These are phyloP conservation scores for Trametes punicea DNA, from an alignment of 768 basidiomycete genomes.

Conservation along the genomic window DNA sequence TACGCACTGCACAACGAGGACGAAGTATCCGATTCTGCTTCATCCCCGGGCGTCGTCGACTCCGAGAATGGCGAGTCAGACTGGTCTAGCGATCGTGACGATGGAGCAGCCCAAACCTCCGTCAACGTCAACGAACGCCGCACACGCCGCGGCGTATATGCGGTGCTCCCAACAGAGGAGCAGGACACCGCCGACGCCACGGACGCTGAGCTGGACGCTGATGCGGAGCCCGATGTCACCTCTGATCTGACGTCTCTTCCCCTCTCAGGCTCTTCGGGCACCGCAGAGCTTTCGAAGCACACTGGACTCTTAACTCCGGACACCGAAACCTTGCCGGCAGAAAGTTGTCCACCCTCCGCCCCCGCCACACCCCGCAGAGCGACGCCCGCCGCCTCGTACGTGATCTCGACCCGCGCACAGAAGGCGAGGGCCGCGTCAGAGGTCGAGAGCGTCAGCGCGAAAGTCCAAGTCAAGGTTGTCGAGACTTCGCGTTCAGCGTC, in stretches of 20 bases:
- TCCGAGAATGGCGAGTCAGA: constrained; percentile 26
- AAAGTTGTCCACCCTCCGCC: constrained; percentile 6
- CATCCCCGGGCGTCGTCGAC: constrained; percentile 42
- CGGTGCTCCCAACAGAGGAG: constrained; percentile 51
- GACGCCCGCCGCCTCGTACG: constrained; percentile 34
- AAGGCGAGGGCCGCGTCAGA: constrained; percentile 38
- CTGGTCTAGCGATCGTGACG: constrained; percentile 27
- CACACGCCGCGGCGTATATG: constrained; percentile 80
- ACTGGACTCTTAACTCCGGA: constrained; percentile 30
- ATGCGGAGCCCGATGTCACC: constrained; percentile 44
- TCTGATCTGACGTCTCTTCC: constrained; percentile 48
- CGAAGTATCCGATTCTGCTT: constrained; percentile 40
- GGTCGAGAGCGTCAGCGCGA: constrained; percentile 19
- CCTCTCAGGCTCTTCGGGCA: constrained; percentile 31
- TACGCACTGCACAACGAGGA: constrained; percentile 58
- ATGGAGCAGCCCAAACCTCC: constrained; percentile 29
- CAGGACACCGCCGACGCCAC: constrained; percentile 58
- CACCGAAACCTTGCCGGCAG: constrained; percentile 20
- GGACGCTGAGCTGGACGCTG: constrained; percentile 42
- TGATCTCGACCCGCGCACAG: constrained; percentile 58
- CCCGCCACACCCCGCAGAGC: constrained; percentile 13
- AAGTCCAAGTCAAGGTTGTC: constrained; percentile 11
- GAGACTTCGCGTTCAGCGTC: constrained; percentile 20
- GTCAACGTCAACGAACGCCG: constrained; percentile 76
- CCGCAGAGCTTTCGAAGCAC: constrained; percentile 16